phyloP scores from a whole-genome alignment of 2,329 filamentous ascomycete species.

The Fusarium nisikadoi region DNA sequence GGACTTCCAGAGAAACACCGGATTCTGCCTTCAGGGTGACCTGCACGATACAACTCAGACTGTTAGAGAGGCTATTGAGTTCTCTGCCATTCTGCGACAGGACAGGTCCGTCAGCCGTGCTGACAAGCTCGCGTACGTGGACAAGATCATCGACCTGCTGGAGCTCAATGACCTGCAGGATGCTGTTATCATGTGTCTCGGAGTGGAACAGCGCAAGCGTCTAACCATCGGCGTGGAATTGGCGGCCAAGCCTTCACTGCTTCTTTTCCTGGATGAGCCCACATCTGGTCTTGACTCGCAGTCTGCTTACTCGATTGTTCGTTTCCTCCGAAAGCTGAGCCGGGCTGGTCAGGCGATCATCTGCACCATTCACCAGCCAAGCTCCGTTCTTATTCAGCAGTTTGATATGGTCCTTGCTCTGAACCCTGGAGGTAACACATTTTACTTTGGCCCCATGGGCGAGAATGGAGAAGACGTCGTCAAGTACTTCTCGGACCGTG shows the following conservation, averaged over 20 bases:
- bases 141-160: conserved; percentile 71
- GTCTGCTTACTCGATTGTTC: conserved; percentile 67
- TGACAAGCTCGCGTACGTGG: conserved; percentile 74
- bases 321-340: conserved; percentile 68
- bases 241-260: conserved; percentile 63
- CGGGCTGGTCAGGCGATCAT: conserved; percentile 67
- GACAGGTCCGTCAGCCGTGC: conserved; percentile 62
- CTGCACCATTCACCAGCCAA: conserved; percentile 69
- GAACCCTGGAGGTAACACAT: conserved; percentile 60
- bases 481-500: conserved; percentile 67
- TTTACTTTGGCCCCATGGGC: conserved; percentile 66
- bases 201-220: conserved; percentile 65
- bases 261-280: conserved; percentile 71
- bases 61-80: conserved; percentile 71
- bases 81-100: conserved; percentile 72
- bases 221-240: conserved; percentile 66
- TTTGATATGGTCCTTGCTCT: conserved; percentile 66
- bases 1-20: conserved; percentile 82
- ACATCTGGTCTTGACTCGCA: conserved; percentile 66
- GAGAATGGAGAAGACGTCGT: conserved; percentile 57
- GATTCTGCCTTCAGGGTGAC: conserved; percentile 72
- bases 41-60: conserved; percentile 72
- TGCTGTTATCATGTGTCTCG: conserved; percentile 68
- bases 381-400: conserved; percentile 62
- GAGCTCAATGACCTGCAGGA: conserved; percentile 73